phyloP scores from a whole-genome alignment of 805 yeast species.

The Suhomyces canberraensis region DNA sequence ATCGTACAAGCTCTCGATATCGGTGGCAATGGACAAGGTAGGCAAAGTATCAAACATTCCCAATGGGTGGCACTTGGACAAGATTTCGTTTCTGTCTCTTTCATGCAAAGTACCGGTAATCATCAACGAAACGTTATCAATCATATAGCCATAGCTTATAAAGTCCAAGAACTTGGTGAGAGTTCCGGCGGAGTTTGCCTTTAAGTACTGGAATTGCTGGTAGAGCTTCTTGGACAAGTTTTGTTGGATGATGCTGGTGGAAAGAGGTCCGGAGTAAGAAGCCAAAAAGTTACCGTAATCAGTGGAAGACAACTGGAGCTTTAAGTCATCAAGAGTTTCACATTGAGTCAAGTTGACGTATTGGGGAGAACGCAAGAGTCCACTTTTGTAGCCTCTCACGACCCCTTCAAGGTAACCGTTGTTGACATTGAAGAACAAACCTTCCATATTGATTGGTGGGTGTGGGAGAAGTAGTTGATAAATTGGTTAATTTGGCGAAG shows the following conservation, averaged over 20 bases:
- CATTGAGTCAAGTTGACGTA: constrained; percentile 94
- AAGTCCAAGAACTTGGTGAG: constrained; percentile 83
- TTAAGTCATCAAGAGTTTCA: constrained; percentile 90
- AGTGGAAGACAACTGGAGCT: constrained; percentile 89
- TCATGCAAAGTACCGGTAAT: constrained; percentile 97
- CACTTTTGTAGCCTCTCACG: constrained; percentile 90
- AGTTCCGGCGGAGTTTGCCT: constrained; percentile 78
- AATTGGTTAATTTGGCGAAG: neutral
- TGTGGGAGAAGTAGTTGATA: neutral
- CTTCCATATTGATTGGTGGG: constrained; percentile 62
- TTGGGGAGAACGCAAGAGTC: constrained; percentile 72
- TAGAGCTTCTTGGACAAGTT: constrained; percentile 70
- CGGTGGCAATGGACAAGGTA: constrained; percentile 90
- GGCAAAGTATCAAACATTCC: constrained; percentile 99
- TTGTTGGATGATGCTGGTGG: constrained; percentile 84
- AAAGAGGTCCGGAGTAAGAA: constrained; percentile 75
- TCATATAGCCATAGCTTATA: constrained; percentile 96
- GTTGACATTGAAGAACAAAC: constrained; percentile 85
- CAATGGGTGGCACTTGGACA: constrained; percentile 89
- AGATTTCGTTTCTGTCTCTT: constrained; percentile 83
- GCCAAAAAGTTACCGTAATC: constrained; percentile 92
- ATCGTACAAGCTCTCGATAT: constrained; percentile 86
- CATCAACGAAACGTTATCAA: constrained; percentile 92
- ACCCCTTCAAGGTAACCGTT: constrained; percentile 91
- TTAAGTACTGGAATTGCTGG: constrained; percentile 80